Evolutionary conservation across 2,329 filamentous ascomycete genomes (phyloP).

Genomic region (Thyridium curvatum): DNA sequence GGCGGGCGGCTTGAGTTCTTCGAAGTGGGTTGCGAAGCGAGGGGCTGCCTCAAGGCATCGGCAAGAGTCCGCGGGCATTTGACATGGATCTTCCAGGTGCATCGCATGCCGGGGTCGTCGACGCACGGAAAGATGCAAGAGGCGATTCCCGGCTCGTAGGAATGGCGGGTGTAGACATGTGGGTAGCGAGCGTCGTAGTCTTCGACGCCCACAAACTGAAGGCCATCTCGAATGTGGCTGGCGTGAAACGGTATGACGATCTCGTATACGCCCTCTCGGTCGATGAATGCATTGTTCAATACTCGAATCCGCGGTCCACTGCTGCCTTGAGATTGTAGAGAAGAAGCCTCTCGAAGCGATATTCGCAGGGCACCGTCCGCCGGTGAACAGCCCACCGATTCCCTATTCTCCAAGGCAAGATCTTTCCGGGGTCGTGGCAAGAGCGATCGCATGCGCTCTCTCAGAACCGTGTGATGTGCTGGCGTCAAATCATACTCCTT

Average conservation of each 20-base stretch:
- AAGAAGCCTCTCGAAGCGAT: slow-evolving; percentile 18
- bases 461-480: slow-evolving; percentile 69
- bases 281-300: neutral
- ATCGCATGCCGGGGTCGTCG: slow-evolving; percentile 71
- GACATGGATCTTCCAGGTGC: slow-evolving; percentile 83
- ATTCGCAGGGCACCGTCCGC: slow-evolving; percentile 45
- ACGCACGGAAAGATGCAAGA: slow-evolving; percentile 91
- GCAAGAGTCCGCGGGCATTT: slow-evolving; percentile 81
- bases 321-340: slow-evolving; percentile 31
- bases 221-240: slow-evolving; percentile 70
- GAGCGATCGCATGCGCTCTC: slow-evolving; percentile 56
- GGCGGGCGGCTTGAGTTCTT: slow-evolving; percentile 8
- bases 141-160: slow-evolving; percentile 68
- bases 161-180: slow-evolving; percentile 84
- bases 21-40: slow-evolving; percentile 29
- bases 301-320: slow-evolving; percentile 24
- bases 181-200: slow-evolving; percentile 77
- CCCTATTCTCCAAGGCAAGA: slow-evolving; percentile 48
- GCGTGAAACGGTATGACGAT: slow-evolving; percentile 70
- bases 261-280: slow-evolving; percentile 17
- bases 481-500: slow-evolving; percentile 56
- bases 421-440: slow-evolving; percentile 45
- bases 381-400: slow-evolving; percentile 48
- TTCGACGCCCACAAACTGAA: slow-evolving; percentile 86
- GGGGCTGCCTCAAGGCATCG: slow-evolving; percentile 56